Base-by-base conservation (phyloP, 331 rosid genomes). In the Dryas integrifolia region DNA sequence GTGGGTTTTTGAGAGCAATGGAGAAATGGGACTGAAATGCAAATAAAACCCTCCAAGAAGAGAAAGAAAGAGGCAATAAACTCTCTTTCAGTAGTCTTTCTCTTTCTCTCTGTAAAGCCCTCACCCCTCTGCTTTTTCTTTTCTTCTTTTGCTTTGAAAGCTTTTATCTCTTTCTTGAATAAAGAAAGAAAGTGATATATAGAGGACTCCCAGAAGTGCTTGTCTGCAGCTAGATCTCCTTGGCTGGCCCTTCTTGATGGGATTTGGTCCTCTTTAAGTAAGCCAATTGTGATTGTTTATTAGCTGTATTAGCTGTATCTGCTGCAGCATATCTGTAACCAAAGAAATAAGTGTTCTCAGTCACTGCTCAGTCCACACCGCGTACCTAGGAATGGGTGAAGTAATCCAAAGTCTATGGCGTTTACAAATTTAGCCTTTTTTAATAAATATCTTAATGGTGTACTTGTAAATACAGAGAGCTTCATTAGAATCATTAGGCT, bases 61-160 rank as follows among this genome's bases (percentile, higher is more conserved):
- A 65, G 7, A 50, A 47, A 79, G 68, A 67, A 30, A 30, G 35
- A 30, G 3, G 35, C 35, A 30, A 30, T 30, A 30, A 30, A 30
- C 35, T 30, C 35, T 30, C 35, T 30, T 39, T 52, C 58, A 43
- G 10, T 30, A 41, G 21, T 65, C 41, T 14, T 8, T 48, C 11
- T 58, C 43, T 62, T 52, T 71, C 73, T 2, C 10, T 66, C 65
- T 58, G 69, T 41, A 66, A 78, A 72, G 78, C 43, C 11, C 30
- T 4, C 14, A 18, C 2, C 30, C 44, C 43, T 24, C 47, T 56
- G 39, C n/a, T 12, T 51, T 7, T 30, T 24, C 15, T 30, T 50
- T 46, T 39, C 16, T 5, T 9, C 47, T 44, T 57, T 47, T 48
- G 40, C 65, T 53, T 39, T 65, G 45, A 3, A 11, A 40, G 38